phyloP scores from a whole-genome alignment of 768 basidiomycete genomes.

The Rhodotorula toruloides region DNA sequence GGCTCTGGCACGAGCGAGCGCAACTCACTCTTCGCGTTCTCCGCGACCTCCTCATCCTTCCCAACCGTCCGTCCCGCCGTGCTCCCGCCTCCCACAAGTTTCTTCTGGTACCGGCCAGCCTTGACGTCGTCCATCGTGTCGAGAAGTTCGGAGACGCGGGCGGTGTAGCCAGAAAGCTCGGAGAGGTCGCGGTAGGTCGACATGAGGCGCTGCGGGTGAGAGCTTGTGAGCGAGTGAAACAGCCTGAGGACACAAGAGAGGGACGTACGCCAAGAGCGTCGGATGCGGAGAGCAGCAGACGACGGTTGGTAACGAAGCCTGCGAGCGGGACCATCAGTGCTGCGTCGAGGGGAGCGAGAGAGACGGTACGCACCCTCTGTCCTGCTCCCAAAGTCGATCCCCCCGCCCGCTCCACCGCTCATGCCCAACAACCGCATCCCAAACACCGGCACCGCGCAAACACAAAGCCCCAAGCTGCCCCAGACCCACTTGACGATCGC shows the following conservation, averaged over 20 bases:
- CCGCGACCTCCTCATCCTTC: slow-evolving; percentile 49
- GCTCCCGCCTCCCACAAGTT: slow-evolving; percentile 57
- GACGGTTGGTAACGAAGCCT: slow-evolving; percentile 91
- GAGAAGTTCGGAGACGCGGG: slow-evolving; percentile 78
- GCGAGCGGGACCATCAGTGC: background rate
- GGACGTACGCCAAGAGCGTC: slow-evolving; percentile 70
- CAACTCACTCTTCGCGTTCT: slow-evolving; percentile 66
- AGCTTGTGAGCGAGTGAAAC: background rate
- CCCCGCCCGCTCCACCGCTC: slow-evolving; percentile 46
- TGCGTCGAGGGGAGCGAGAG: background rate
- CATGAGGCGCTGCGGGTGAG: slow-evolving; percentile 16
- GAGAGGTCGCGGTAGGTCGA: slow-evolving; percentile 60
- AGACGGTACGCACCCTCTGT: slow-evolving; percentile 66
- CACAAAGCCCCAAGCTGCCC: slow-evolving; percentile 85
- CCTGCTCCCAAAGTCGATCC: slow-evolving; percentile 70
- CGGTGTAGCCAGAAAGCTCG: slow-evolving; percentile 91
- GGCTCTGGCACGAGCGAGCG: too few species aligned
- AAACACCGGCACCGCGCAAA: slow-evolving; percentile 92
- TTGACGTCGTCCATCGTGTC: slow-evolving; percentile 86
- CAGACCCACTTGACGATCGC: slow-evolving; percentile 90
- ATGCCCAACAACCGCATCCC: slow-evolving; percentile 63
- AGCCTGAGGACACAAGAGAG: background rate
- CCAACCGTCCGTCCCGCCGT: slow-evolving; percentile 47
- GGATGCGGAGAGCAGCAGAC: slow-evolving; percentile 44
- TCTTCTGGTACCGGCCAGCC: slow-evolving; percentile 80